Percentiles rank a stretch among this genome's conserved stretches.
phyloP scores from a whole-genome alignment of 441 rosid genomes.

The Gossypium gossypioides region DNA sequence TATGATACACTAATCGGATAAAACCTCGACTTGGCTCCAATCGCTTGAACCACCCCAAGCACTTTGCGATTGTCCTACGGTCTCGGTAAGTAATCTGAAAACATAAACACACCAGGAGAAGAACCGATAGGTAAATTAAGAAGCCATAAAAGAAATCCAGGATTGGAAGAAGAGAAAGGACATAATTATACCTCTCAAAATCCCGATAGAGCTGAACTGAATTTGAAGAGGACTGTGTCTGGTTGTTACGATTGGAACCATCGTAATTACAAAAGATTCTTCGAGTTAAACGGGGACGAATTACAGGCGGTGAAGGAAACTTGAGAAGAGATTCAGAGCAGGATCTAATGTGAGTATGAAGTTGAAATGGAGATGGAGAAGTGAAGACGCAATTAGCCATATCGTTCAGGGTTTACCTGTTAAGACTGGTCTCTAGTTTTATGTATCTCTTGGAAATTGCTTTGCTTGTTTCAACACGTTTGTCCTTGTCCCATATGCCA shows the following conservation, averaged over 20 bases:
- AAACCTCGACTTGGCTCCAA: constrained; percentile 75
- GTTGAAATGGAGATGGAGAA: neutral
- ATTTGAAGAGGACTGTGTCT: constrained; percentile 32
- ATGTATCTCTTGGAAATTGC: neutral
- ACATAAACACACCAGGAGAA: neutral
- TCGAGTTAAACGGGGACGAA: neutral
- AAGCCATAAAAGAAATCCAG: neutral
- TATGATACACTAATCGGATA: neutral
- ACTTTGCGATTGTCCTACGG: constrained; percentile 59
- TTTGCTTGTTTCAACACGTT: neutral
- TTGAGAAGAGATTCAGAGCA: neutral
- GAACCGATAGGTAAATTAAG: neutral
- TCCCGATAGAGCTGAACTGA: constrained; percentile 56
- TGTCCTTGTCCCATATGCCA: neutral
- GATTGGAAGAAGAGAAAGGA: neutral
- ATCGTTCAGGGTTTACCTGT: neutral
- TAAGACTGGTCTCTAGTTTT: neutral
- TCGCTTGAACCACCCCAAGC: constrained; percentile 44
- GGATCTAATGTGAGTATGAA: constrained; percentile 6
- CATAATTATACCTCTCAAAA: constrained; percentile 53
- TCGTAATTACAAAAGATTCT: constrained; percentile 34
- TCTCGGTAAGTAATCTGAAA: constrained; percentile 68
- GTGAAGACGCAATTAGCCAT: constrained; percentile 28
- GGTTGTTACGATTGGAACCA: constrained; percentile 25
- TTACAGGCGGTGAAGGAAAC: neutral